phyloP scores from a whole-genome alignment of 805 yeast genomes.

The Wickerhamomyces chambardii region DNA sequence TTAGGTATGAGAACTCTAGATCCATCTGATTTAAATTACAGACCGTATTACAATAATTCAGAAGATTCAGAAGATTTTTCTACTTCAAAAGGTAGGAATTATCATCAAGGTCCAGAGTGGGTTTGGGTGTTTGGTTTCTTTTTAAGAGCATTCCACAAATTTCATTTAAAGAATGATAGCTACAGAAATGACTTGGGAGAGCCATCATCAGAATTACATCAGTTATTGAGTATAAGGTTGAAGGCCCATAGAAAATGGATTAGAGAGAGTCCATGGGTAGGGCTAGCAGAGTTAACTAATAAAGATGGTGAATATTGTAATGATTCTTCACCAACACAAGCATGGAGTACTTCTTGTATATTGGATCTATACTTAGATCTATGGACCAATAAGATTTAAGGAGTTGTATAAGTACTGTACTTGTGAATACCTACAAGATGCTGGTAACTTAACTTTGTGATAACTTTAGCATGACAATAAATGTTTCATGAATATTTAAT shows the following conservation, averaged over 20 bases:
- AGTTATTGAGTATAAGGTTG: constrained; percentile 51
- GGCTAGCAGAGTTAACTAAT: constrained; percentile 86
- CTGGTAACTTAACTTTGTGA: no score
- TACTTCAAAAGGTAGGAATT: constrained; percentile 90
- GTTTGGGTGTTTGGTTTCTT: constrained; percentile 88
- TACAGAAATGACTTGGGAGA: constrained; percentile 21
- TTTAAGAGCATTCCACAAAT: constrained; percentile 61
- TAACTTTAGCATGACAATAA: no score
- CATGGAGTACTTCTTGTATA: constrained; percentile 89
- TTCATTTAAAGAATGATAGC: constrained; percentile 34
- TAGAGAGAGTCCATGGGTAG: constrained; percentile 80
- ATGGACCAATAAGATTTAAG: constrained; percentile 22
- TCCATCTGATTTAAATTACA: constrained; percentile 85
- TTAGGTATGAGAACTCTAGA: constrained; percentile 89
- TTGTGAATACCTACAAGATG: no score
- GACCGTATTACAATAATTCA: constrained; percentile 80
- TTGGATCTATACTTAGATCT: constrained; percentile 71
- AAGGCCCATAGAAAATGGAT: constrained; percentile 65
- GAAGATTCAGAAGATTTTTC: constrained; percentile 82
- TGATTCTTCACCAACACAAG: constrained; percentile 94
- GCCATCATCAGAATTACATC: constrained; percentile 45
- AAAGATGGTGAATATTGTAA: constrained; percentile 73
- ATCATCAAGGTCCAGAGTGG: constrained; percentile 99
- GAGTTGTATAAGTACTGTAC: no score
- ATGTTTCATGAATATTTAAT: no score